Conservation (phyloP, 73 alveolate species). For the Paramecium pentaurelia region DNA sequence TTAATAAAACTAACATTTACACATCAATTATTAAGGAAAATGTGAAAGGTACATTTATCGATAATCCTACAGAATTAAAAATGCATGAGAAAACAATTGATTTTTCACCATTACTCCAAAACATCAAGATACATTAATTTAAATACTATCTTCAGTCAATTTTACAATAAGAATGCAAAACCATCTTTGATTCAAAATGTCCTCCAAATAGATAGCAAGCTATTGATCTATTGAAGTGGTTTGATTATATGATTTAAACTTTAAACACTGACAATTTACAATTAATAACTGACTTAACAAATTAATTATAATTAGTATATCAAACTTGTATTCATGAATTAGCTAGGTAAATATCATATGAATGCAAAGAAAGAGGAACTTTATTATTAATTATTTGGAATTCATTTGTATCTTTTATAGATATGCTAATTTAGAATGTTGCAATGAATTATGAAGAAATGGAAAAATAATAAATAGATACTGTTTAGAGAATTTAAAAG, state of each 20-base stretch:
- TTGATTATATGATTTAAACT: not conserved
- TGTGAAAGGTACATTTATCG: not conserved
- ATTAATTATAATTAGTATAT: not conserved
- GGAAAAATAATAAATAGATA: not conserved
- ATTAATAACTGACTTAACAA: not conserved
- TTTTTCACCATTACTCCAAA: not conserved
- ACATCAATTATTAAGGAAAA: not conserved
- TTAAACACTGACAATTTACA: not conserved
- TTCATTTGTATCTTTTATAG: not conserved
- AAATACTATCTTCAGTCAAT: not conserved
- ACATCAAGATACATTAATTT: not conserved
- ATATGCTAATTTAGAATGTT: not conserved
- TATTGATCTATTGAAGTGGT: not conserved
- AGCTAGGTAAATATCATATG: not conserved
- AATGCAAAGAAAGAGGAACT: conserved; percentile 37
- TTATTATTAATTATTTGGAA: conserved; percentile 19
- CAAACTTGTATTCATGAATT: conserved; percentile 20
- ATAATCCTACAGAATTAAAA: not conserved
- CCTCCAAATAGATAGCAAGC: not conserved
- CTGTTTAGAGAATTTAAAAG: not conserved
- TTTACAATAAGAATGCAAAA: not conserved
- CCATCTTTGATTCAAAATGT: not conserved
- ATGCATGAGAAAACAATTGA: not conserved
- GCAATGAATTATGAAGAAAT: not conserved
- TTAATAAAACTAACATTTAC: not conserved